These are phyloP conservation scores for Deakozyma indianensis DNA, from an alignment of 805 yeast species.

Conservation along the genomic window DNA sequence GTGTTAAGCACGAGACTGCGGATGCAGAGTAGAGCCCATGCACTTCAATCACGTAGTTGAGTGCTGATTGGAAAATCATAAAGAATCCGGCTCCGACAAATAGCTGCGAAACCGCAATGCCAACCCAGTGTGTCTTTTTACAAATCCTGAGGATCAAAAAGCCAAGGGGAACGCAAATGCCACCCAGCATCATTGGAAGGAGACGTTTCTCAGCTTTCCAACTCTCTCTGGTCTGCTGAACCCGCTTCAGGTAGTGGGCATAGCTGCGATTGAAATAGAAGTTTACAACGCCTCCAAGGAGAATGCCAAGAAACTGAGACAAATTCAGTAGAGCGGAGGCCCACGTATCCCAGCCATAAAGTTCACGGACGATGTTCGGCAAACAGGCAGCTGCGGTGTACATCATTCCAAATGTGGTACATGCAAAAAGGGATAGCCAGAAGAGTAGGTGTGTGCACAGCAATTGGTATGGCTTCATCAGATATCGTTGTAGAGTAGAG, in stretches of 20 bases:
- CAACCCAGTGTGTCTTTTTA: constrained; percentile 3
- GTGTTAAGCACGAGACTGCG: constrained; percentile 6
- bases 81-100: constrained; percentile 7
- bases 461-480: constrained; percentile 7
- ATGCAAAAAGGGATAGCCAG: constrained; percentile 6
- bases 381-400: constrained; percentile 7
- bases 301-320: constrained; percentile 6
- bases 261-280: constrained; percentile 4
- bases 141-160: constrained; percentile 5
- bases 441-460: constrained; percentile 5
- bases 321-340: constrained; percentile 5
- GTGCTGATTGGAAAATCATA: constrained; percentile 7
- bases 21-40: constrained; percentile 7
- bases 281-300: constrained; percentile 6
- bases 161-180: constrained; percentile 7
- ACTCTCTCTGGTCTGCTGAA: constrained; percentile 1
- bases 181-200: constrained; percentile 7
- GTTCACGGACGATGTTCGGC: constrained; percentile 4
- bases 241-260: constrained; percentile 3
- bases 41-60: constrained; percentile 8
- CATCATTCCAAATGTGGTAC: constrained; percentile 6
- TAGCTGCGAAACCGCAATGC: constrained; percentile 3
- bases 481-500: constrained; percentile 2
- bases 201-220: constrained; percentile 8
- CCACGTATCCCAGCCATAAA: constrained; percentile 5